Conservation (phyloP, 163 green algal species). For the Trebouxiophyceae sp. region DNA sequence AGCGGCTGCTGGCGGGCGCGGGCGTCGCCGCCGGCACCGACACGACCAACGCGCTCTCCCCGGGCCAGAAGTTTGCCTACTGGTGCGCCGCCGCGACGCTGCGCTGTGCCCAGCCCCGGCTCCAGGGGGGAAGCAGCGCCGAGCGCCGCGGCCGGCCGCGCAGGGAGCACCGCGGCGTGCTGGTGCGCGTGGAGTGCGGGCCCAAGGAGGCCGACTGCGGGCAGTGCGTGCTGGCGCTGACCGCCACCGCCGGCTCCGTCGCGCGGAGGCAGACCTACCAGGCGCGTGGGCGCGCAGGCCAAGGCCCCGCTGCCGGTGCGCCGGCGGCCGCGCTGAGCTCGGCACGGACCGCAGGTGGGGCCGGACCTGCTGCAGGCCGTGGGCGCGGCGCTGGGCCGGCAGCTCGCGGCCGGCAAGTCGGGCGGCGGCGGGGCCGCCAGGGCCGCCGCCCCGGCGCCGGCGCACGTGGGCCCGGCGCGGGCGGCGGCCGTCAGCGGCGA, state of each 20-base stretch:
- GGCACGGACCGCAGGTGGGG: no score
- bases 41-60: slow-evolving; percentile 42
- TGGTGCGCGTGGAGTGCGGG: neutral
- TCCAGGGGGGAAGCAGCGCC: no score
- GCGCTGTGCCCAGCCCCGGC: no score
- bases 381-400: neutral
- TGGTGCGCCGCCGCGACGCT: slow-evolving; percentile 32
- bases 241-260: neutral
- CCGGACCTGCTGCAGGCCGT: neutral
- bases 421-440: no score
- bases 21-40: slow-evolving; percentile 38
- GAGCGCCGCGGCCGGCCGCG: no score
- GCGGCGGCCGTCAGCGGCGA: neutral
- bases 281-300: neutral
- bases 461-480: neutral
- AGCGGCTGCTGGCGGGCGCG: slow-evolving; percentile 21
- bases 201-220: neutral
- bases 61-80: slow-evolving; percentile 54
- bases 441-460: no score
- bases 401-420: neutral
- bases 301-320: neutral
- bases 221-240: neutral
- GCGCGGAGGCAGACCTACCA: neutral
- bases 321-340: no score
- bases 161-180: neutral